Evolutionary conservation across 1,139 yeast genomes (phyloP).

Genomic region (Pichia sp.): DNA sequence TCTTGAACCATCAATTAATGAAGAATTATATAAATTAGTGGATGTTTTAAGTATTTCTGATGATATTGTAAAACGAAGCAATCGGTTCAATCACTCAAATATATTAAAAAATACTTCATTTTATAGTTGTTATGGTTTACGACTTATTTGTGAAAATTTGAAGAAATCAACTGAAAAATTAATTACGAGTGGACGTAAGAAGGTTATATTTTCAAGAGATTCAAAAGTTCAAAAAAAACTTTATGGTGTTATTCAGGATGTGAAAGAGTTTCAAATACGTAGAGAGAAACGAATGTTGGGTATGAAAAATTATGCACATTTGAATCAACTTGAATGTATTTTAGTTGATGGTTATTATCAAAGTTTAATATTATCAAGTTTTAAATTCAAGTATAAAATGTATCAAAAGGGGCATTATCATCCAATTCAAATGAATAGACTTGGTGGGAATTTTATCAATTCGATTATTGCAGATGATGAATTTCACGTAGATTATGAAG

Average conservation of each 20-base stretch:
- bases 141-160: conserved; percentile 19
- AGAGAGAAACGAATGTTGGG: conserved; percentile 14
- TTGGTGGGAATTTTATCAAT: conserved; percentile 29
- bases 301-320: conserved; percentile 13
- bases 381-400: conserved; percentile 13
- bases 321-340: conserved; percentile 18
- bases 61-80: conserved; percentile 9
- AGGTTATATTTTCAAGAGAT: conserved; percentile 27
- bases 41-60: conserved; percentile 25
- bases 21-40: conserved; percentile 15
- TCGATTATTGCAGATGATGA: conserved; percentile 23
- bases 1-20: conserved; percentile 23
- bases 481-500: too few relatives aligned
- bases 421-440: conserved; percentile 13
- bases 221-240: conserved; percentile 20
- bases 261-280: conserved; percentile 18
- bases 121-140: conserved; percentile 22
- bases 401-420: conserved; percentile 1
- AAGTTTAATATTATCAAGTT: conserved; percentile 23
- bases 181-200: background rate
- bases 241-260: conserved; percentile 15
- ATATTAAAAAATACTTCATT: conserved; percentile 16
- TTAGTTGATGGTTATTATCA: conserved; percentile 29
- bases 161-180: conserved; percentile 4
- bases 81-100: background rate